Percentiles rank a stretch among this genome's conserved stretches.
Conservation (phyloP, 2,329 filamentous ascomycete genomes). For the Fusarium agapanthi region DNA sequence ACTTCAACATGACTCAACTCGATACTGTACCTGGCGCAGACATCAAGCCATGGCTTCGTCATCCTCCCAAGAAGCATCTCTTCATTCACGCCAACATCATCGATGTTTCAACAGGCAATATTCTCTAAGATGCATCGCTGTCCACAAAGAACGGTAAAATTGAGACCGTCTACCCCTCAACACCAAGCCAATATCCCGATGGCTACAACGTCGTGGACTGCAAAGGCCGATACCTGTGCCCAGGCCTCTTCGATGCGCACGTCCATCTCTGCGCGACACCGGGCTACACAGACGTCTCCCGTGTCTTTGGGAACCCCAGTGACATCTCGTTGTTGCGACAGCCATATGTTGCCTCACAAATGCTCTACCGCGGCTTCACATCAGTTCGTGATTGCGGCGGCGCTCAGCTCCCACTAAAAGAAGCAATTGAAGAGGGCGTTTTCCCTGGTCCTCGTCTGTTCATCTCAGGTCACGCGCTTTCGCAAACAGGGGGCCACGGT, state of each 20-base stretch:
- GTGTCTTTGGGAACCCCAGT: conserved; percentile 43
- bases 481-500: conserved; percentile 66
- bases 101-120: neutral
- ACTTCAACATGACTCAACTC: neutral
- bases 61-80: neutral
- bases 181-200: neutral
- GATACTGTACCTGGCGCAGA: neutral
- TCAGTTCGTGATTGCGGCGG: neutral
- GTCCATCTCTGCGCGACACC: conserved; percentile 45
- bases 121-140: neutral
- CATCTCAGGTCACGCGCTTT: conserved; percentile 61
- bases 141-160: neutral
- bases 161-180: neutral
- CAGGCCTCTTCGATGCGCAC: conserved; percentile 46
- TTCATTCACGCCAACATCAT: neutral
- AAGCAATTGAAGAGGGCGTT: conserved; percentile 63
- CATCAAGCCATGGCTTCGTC: conserved; percentile 1
- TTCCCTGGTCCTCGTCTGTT: conserved; percentile 63
- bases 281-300: conserved; percentile 39
- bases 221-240: conserved; percentile 35
- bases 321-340: conserved; percentile 54
- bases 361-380: neutral
- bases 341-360: conserved; percentile 38
- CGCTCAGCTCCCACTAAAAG: conserved; percentile 60
- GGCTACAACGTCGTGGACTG: neutral